Evolutionary conservation across 257 asterid genomes (phyloP).

Genomic region (Orobanche coerulescens): DNA sequence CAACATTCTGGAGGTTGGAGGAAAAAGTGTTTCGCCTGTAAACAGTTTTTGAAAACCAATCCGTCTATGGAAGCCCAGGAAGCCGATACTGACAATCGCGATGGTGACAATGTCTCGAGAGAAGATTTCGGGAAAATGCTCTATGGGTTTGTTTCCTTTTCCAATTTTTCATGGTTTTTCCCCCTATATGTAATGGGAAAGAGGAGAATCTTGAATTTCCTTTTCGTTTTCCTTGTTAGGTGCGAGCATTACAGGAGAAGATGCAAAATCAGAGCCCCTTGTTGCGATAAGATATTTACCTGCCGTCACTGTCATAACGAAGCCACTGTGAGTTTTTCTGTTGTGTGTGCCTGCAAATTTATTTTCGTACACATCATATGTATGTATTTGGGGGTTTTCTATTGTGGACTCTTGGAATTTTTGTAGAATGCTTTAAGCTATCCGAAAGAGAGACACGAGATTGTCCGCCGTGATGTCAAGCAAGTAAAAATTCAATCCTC

Average conservation of each 20-base stretch:
- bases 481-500: conserved; percentile 30
- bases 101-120: conserved; percentile 21
- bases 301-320: conserved; percentile 98
- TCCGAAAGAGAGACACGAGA: conserved; percentile 74
- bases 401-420: background rate
- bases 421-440: conserved; percentile 49
- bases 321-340: conserved; percentile 38
- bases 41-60: background rate
- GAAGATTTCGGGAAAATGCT: conserved; percentile 52
- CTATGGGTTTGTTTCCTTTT: conserved; percentile 42
- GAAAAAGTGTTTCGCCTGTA: background rate
- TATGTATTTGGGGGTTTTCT: background rate
- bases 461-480: conserved; percentile 72
- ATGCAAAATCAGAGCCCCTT: conserved; percentile 79
- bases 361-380: background rate
- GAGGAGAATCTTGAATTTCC: background rate
- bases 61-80: conserved; percentile 31
- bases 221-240: conserved; percentile 26
- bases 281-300: conserved; percentile 66
- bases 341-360: background rate
- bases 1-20: background rate
- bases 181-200: background rate
- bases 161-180: background rate
- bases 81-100: conserved; percentile 21
- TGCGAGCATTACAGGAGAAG: conserved; percentile 83